phyloP scores from a whole-genome alignment of 2,329 filamentous ascomycete species.

The Penicillium sp. region DNA sequence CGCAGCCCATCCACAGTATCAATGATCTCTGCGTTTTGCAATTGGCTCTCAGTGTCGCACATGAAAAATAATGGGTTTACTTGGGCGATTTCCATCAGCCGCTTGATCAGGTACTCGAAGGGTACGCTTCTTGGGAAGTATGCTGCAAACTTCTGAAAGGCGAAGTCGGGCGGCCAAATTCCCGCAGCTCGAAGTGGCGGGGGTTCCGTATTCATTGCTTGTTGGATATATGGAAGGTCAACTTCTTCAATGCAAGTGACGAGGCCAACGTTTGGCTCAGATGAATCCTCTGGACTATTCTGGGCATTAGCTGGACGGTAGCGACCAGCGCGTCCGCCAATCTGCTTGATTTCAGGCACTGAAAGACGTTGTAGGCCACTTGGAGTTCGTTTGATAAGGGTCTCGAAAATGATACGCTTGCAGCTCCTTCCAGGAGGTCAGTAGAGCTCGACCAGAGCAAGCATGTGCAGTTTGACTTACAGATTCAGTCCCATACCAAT shows the following conservation, averaged over 20 bases:
- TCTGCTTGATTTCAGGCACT: constrained; percentile 86
- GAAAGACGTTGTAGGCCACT: constrained; percentile 58
- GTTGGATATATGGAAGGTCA: constrained; percentile 65
- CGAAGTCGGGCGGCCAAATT: constrained; percentile 68
- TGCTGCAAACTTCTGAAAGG: constrained; percentile 73
- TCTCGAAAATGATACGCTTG: constrained; percentile 86
- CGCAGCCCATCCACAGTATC: constrained; percentile 68
- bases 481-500: constrained; percentile 98
- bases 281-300: constrained; percentile 14
- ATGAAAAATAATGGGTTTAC: constrained; percentile 70
- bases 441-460: not conserved
- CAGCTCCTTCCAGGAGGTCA: constrained; percentile 58
- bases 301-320: constrained; percentile 65
- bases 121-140: constrained; percentile 82
- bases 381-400: constrained; percentile 71
- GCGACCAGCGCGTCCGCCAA: constrained; percentile 86
- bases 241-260: constrained; percentile 75
- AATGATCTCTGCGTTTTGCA: constrained; percentile 72
- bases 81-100: constrained; percentile 68
- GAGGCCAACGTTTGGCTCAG: constrained; percentile 57
- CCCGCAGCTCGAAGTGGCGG: constrained; percentile 70
- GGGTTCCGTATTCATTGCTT: constrained; percentile 65
- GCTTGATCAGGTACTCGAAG: constrained; percentile 78
- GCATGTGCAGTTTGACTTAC: constrained; percentile 49
- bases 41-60: constrained; percentile 62